A percentile compares a stretch with the other conserved stretches of the same genome.
These are phyloP conservation scores for Thalassiosira profunda DNA, from an alignment of 108 stramenopile genomes.

Conservation along the genomic window DNA sequence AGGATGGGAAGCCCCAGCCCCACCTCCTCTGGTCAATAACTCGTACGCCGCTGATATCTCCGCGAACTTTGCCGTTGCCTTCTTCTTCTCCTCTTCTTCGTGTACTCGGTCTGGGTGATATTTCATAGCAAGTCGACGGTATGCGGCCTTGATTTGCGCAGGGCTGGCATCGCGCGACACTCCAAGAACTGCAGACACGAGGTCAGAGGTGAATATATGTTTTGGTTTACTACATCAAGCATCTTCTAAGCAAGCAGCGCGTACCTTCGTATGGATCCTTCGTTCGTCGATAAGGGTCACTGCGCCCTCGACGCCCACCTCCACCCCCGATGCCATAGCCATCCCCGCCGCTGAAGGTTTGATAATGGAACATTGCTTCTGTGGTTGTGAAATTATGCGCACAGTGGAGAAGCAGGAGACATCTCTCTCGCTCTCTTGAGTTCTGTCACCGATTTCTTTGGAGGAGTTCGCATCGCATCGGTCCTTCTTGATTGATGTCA, in stretches of 20 bases:
- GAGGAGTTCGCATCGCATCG: background rate
- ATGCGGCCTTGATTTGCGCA: slow-evolving; percentile 71
- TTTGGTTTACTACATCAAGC: no score
- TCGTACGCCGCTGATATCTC: slow-evolving; percentile 39
- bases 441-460: no score
- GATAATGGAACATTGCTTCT: no score
- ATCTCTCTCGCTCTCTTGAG: no score
- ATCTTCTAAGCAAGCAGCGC: no score
- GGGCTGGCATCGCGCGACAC: slow-evolving; percentile 46
- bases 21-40: slow-evolving; percentile 12
- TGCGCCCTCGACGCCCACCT: background rate
- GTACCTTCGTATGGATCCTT: slow-evolving; percentile 4
- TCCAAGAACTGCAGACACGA: slow-evolving; percentile 40
- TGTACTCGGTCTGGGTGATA: slow-evolving; percentile 77
- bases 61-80: slow-evolving; percentile 25
- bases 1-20: slow-evolving; percentile 22
- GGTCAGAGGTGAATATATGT: no score
- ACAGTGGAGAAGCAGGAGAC: no score
- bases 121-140: slow-evolving; percentile 63
- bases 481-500: background rate
- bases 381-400: no score
- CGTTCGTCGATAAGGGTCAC: background rate
- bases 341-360: no score
- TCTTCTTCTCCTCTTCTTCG: slow-evolving; percentile 33
- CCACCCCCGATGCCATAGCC: no score